Percentiles rank a stretch among this genome's conserved stretches.
phyloP scores from a whole-genome alignment of 768 basidiomycete genomes.

The Macrolepiota fuliginosa region DNA sequence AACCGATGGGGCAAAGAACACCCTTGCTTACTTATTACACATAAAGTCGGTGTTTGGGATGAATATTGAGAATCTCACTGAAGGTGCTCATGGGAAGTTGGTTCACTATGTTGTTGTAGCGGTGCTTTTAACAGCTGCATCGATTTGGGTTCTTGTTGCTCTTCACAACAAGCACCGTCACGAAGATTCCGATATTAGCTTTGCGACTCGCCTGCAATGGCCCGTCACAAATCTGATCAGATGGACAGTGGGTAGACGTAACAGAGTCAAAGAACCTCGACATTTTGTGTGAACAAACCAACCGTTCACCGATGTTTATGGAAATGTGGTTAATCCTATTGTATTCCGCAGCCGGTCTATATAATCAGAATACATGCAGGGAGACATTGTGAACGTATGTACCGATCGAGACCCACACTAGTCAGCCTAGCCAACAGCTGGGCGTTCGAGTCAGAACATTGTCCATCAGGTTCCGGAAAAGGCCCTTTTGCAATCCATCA shows the following conservation, averaged over 20 bases:
- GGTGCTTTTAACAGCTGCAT: not conserved
- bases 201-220: constrained; percentile 34
- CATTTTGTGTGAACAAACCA: not conserved
- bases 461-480: not conserved
- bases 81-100: constrained; percentile 26
- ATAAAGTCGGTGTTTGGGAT: constrained; percentile 43
- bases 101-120: constrained; percentile 26
- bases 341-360: too few relatives aligned
- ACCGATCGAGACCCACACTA: not conserved
- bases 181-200: constrained; percentile 15
- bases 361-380: not conserved
- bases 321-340: not conserved
- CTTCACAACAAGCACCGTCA: constrained; percentile 7
- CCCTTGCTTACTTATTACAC: not conserved
- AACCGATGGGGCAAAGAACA: not conserved
- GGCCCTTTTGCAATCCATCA: not conserved
- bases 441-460: not conserved
- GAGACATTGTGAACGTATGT: not conserved
- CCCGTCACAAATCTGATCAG: constrained; percentile 21
- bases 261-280: not conserved
- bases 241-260: not conserved
- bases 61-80: constrained; percentile 38
- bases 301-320: not conserved
- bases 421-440: not conserved
- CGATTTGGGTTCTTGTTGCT: constrained; percentile 10